Evolutionary conservation across 2,329 filamentous ascomycete species (phyloP).

Genomic region (Pezicula rhizophila): DNA sequence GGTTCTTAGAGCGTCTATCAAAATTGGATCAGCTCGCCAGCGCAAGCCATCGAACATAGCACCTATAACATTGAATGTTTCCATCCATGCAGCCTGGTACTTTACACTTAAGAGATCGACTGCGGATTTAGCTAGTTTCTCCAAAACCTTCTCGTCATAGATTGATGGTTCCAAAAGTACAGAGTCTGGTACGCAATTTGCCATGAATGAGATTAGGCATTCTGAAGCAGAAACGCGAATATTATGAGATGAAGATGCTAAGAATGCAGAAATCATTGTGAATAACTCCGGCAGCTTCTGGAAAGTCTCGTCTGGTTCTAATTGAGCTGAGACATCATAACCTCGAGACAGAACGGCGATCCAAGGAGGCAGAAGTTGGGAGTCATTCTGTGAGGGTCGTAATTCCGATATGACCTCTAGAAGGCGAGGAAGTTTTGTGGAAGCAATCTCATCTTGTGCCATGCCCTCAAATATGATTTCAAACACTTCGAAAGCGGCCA

Average conservation of each 20-base stretch:
- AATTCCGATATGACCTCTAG: slow-evolving; percentile 89
- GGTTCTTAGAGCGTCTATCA: slow-evolving; percentile 68
- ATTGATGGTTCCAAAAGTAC: slow-evolving; percentile 84
- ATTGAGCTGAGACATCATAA: slow-evolving; percentile 86
- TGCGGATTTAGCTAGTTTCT: slow-evolving; percentile 69
- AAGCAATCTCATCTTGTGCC: slow-evolving; percentile 77
- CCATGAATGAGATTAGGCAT: slow-evolving; percentile 87
- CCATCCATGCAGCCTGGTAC: slow-evolving; percentile 90
- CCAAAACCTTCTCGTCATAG: slow-evolving; percentile 84
- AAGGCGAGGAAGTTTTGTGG: slow-evolving; percentile 80
- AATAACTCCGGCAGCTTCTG: slow-evolving; percentile 84
- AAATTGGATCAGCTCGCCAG: slow-evolving; percentile 77
- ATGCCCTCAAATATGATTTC: slow-evolving; percentile 94
- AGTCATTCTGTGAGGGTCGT: slow-evolving; percentile 87
- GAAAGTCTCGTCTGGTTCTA: slow-evolving; percentile 87
- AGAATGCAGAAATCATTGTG: slow-evolving; percentile 69
- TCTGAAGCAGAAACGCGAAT: slow-evolving; percentile 93
- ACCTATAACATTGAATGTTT: slow-evolving; percentile 83
- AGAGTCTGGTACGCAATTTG: slow-evolving; percentile 78
- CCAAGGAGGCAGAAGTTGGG: slow-evolving; percentile 91
- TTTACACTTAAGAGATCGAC: slow-evolving; percentile 78
- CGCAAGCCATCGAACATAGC: slow-evolving; percentile 82
- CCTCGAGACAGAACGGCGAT: slow-evolving; percentile 91
- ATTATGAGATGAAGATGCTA: slow-evolving; percentile 83
- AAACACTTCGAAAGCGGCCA: slow-evolving; percentile 95